Evolutionary conservation across 225 moss, liverwort and hornwort genomes (phyloP), one percentile per base, ranked within the genome.

Genomic region (Ulota crispa): DNA sequence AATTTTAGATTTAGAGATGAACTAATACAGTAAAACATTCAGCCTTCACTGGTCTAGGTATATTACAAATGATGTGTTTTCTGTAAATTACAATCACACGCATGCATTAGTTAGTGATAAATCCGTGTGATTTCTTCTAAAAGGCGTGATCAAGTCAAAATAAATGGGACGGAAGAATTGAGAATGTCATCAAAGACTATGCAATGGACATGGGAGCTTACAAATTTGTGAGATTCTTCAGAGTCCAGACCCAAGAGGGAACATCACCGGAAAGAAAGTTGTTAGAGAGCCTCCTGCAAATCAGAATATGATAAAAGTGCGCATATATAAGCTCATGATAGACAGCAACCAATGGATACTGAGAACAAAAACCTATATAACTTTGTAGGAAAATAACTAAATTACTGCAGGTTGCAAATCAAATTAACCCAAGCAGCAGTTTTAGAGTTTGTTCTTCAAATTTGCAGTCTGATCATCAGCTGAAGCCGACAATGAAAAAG

Each of bases 201-300:
- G 24, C 7, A 53, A 19, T 34, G 39, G 31, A 34, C 8, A 53
- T 23, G 21, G 23, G 53, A 72, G 45, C 88, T 85, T 77, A 88
- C 88, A 88, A 4, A 36, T 76, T 82, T 39, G 82, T 53, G 56
- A 85, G 42, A 20, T 80, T 82, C 10, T 45, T 60, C 20, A 76
- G 28, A 32, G 76, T 37, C 85, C 82, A 88, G 23, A 85, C 4
- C 82, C 85, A 82, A 28, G 80, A 15, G 47, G 88, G 80, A 67
- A 83, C 8, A 37, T 52, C 28, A 34, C 85, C 82, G 0, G 80
- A 72, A 16, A 88, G 18, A 68, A 55, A 83, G 26, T 85, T 82
- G 3, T 0, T 0, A 8, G 85, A 83, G 5, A 88, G 19, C 45
- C 88, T 85, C 68, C 88, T 88, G 88, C 80, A 85, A 72, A 73